A percentile compares a stretch with the other conserved stretches of the same genome.
These are phyloP conservation scores for Phytophthora sansomeana DNA, from an alignment of 352 stramenopile genomes.

Conservation along the genomic window DNA sequence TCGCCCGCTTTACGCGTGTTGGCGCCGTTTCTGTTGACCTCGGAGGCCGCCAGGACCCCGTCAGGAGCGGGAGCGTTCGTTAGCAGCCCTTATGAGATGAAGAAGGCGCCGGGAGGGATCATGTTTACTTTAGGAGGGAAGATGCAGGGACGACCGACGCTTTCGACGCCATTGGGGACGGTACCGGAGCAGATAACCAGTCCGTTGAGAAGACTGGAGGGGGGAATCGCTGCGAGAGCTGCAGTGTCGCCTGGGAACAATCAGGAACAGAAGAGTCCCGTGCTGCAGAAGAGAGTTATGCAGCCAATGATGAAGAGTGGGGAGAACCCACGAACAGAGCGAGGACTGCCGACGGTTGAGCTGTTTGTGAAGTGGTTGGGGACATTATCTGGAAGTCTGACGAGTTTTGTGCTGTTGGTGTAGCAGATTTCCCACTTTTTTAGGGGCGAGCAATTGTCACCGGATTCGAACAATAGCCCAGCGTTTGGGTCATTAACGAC, in stretches of 20 bases:
- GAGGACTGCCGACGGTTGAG: slow-evolving; percentile 42
- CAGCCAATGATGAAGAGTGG: slow-evolving; percentile 34
- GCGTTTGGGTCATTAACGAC: slow-evolving; percentile 26
- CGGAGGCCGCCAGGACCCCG: slow-evolving; percentile 14
- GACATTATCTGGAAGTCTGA: neutral
- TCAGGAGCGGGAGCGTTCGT: slow-evolving; percentile 7
- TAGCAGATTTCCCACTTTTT: slow-evolving; percentile 33
- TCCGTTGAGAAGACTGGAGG: slow-evolving; percentile 27
- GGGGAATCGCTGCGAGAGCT: slow-evolving; percentile 1
- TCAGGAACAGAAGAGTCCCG: slow-evolving; percentile 45
- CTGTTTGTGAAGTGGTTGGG: neutral
- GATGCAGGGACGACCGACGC: slow-evolving; percentile 14
- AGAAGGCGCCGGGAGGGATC: slow-evolving; percentile 11
- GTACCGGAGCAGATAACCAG: slow-evolving; percentile 26
- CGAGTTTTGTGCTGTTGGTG: neutral
- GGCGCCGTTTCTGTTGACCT: slow-evolving; percentile 21
- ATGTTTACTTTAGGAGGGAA: slow-evolving; percentile 23
- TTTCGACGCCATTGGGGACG: slow-evolving; percentile 10
- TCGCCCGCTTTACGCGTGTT: slow-evolving; percentile 18
- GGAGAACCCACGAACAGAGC: slow-evolving; percentile 8
- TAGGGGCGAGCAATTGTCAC: slow-evolving; percentile 20
- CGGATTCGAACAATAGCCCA: slow-evolving; percentile 23
- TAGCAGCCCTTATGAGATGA: slow-evolving; percentile 26
- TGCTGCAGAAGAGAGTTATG: slow-evolving; percentile 28
- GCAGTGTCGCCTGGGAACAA: slow-evolving; percentile 13